These are phyloP conservation scores for Talaromyces liani DNA, from an alignment of 495 filamentous ascomycete genomes.

Conservation along the genomic window DNA sequence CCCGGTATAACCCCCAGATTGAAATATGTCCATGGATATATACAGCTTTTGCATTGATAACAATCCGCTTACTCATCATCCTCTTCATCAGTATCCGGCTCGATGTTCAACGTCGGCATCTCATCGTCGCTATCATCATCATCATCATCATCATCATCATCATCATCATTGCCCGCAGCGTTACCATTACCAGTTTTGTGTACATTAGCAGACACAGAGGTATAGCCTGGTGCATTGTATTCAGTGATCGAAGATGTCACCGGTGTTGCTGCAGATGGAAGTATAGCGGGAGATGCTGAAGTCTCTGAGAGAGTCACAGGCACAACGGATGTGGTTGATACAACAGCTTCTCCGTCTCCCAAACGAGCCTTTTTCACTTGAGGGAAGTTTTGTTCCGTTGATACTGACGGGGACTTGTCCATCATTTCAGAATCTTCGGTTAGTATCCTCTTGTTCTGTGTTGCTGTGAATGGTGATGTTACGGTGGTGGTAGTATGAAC, in stretches of 20 bases:
- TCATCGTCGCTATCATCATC: constrained; percentile 44
- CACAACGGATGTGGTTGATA: background rate
- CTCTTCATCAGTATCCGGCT: constrained; percentile 34
- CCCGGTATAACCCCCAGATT: background rate
- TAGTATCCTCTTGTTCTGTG: constrained; percentile 28
- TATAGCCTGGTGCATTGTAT: background rate
- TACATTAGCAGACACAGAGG: background rate
- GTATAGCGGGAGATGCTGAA: background rate
- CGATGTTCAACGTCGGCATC: constrained; percentile 40
- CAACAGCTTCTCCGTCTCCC: background rate
- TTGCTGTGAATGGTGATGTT: constrained; percentile 4
- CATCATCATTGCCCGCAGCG: constrained; percentile 13
- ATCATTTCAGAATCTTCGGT: constrained; percentile 17
- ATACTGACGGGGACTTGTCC: background rate
- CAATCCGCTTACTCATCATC: constrained; percentile 11
- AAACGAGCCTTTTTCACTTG: constrained; percentile 6
- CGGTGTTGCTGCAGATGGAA: background rate
- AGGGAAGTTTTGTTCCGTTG: background rate
- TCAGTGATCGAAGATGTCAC: background rate
- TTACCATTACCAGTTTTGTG: background rate
- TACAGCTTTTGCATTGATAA: background rate
- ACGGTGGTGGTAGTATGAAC: background rate
- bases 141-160: constrained; percentile 38
- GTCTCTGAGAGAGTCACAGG: background rate
- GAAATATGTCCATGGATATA: background rate